These are phyloP conservation scores for Cyclocybe cylindracea DNA, from an alignment of 768 basidiomycete species.

Conservation along the genomic window DNA sequence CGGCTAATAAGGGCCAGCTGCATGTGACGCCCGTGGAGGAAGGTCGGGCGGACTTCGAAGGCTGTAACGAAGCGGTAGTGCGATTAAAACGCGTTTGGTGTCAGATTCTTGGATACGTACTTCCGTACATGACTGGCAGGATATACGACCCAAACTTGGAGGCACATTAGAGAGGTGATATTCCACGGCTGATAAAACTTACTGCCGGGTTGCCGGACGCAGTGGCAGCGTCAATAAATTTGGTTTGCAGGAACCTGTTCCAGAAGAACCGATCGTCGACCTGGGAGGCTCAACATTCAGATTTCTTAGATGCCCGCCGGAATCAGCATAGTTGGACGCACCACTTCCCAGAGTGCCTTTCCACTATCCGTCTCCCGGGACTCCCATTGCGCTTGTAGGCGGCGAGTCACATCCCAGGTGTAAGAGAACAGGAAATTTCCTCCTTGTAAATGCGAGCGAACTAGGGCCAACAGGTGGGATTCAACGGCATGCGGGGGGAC, in stretches of 20 bases:
- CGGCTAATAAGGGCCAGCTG: conserved; percentile 89
- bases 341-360: conserved; percentile 77
- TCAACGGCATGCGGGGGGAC: conserved; percentile 84
- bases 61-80: conserved; percentile 47
- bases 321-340: conserved; percentile 34
- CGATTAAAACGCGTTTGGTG: conserved; percentile 3
- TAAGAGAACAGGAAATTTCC: conserved; percentile 93
- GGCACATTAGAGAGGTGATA: background rate
- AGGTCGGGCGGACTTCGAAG: conserved; percentile 77
- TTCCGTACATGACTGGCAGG: conserved; percentile 92
- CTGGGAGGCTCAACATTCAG: conserved; percentile 33
- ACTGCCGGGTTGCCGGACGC: conserved; percentile 48
- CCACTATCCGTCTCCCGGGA: conserved; percentile 48
- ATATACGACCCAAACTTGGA: conserved; percentile 83
- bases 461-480: conserved; percentile 81
- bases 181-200: conserved; percentile 31
- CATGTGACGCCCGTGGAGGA: conserved; percentile 77
- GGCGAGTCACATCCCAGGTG: conserved; percentile 84
- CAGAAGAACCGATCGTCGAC: conserved; percentile 98
- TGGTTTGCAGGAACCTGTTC: conserved; percentile 73
- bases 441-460: conserved; percentile 78
- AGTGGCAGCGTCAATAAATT: conserved; percentile 55
- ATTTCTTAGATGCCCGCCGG: background rate
- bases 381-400: conserved; percentile 82
- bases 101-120: conserved; percentile 48